Evolutionary conservation across 2,329 filamentous ascomycete species (phyloP).

Genomic region (Pseudogymnoascus sp.): DNA sequence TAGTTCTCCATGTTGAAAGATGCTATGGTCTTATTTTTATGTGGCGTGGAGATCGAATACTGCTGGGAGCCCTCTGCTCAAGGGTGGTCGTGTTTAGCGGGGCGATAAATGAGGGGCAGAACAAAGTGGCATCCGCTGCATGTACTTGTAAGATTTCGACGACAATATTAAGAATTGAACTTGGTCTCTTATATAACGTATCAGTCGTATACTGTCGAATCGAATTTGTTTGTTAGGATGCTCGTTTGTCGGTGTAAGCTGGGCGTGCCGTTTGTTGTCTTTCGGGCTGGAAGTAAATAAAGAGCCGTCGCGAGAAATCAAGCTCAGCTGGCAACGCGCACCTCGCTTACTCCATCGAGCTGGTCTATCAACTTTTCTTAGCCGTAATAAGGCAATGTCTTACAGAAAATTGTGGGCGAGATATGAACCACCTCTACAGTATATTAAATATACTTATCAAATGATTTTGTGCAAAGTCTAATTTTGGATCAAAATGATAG

Average conservation of each 20-base stretch:
- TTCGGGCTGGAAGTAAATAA: slow-evolving; percentile 9
- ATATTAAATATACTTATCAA: background rate
- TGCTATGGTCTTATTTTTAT: slow-evolving; percentile 18
- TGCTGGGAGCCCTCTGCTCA: slow-evolving; percentile 24
- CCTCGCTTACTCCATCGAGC: slow-evolving; percentile 6
- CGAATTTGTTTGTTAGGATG: background rate
- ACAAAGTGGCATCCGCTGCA: slow-evolving; percentile 18
- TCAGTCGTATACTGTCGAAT: background rate
- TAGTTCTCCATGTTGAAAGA: slow-evolving; percentile 74
- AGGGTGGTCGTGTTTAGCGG: slow-evolving; percentile 18
- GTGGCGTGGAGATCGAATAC: slow-evolving; percentile 24
- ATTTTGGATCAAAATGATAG: slow-evolving; percentile 4
- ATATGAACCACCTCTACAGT: background rate
- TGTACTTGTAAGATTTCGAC: slow-evolving; percentile 11
- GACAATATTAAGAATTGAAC: background rate
- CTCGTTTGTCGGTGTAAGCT: background rate
- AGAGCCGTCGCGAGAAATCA: slow-evolving; percentile 8
- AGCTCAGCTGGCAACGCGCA: slow-evolving; percentile 6
- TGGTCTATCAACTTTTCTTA: slow-evolving; percentile 1
- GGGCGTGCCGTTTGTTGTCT: slow-evolving; percentile 4
- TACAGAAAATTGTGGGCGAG: background rate
- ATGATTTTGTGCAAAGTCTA: background rate
- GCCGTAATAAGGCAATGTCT: background rate
- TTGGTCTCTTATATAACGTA: background rate
- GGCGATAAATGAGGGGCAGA: slow-evolving; percentile 28